A percentile compares a stretch with the other conserved stretches of the same genome.
Evolutionary conservation across 1,139 yeast species (phyloP).

Genomic region (Debaryomyces subglobosus): DNA sequence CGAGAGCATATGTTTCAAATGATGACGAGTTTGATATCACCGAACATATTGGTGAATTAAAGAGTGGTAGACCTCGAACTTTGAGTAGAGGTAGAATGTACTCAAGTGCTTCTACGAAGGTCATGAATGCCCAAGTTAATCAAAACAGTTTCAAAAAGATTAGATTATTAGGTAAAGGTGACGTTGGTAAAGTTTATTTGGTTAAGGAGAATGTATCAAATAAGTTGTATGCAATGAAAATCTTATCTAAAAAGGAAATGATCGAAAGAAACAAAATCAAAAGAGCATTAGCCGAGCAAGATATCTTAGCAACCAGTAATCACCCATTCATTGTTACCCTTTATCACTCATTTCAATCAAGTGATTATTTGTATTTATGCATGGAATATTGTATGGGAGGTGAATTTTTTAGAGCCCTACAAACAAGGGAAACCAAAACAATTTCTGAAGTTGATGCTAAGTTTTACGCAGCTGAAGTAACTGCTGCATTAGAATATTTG

Average conservation of each 20-base stretch:
- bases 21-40: conserved; percentile 43
- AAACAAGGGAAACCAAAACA: conserved; percentile 85
- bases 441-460: conserved; percentile 86
- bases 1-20: conserved; percentile 7
- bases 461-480: conserved; percentile 95
- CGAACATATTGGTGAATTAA: conserved; percentile 59
- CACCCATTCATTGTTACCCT: conserved; percentile 97
- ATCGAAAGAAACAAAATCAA: conserved; percentile 92
- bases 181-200: conserved; percentile 93
- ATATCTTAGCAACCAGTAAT: conserved; percentile 89
- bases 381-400: conserved; percentile 99
- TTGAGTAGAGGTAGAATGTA: conserved; percentile 64
- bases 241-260: conserved; percentile 89
- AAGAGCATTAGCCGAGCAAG: conserved; percentile 95
- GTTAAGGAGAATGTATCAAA: conserved; percentile 81
- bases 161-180: conserved; percentile 90
- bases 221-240: conserved; percentile 89
- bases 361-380: conserved; percentile 88
- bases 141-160: conserved; percentile 89
- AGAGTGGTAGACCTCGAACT: conserved; percentile 52
- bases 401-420: conserved; percentile 94
- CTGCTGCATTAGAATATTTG: conserved; percentile 93
- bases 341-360: conserved; percentile 95
- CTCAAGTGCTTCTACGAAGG: conserved; percentile 70
- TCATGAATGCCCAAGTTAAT: conserved; percentile 77